Evolutionary conservation across 768 basidiomycete species (phyloP).

Genomic region (Boletus huronensis): DNA sequence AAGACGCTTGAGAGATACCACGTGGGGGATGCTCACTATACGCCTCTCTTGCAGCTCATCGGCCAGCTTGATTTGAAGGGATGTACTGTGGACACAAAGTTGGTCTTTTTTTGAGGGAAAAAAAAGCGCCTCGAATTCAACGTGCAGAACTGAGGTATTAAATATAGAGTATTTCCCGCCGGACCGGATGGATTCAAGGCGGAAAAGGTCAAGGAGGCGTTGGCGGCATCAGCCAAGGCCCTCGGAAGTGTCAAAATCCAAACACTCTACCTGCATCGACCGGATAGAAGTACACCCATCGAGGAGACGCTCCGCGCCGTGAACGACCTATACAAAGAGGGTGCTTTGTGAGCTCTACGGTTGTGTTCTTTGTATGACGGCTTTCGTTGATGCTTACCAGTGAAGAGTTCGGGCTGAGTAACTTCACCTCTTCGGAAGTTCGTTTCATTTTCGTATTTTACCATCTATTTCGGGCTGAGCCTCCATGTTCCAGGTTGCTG

Average conservation of each 20-base stretch:
- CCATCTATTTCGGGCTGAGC: neutral
- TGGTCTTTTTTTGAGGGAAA: neutral
- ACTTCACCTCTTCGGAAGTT: slow-evolving; percentile 32
- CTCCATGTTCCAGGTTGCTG: slow-evolving; percentile 35
- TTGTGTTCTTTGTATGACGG: neutral
- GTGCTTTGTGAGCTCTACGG: slow-evolving; percentile 39
- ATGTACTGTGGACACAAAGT: slow-evolving; percentile 22
- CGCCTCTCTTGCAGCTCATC: slow-evolving; percentile 6
- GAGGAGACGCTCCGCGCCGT: slow-evolving; percentile 45
- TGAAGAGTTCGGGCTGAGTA: slow-evolving; percentile 14
- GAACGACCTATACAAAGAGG: slow-evolving; percentile 48
- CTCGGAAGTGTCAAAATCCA: slow-evolving; percentile 3
- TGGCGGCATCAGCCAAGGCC: neutral
- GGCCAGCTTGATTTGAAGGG: slow-evolving; percentile 13
- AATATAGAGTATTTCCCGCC: slow-evolving; percentile 34
- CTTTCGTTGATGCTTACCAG: neutral
- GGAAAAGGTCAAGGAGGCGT: neutral
- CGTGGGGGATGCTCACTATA: neutral
- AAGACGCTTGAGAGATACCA: too few relatives aligned
- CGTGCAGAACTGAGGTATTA: neutral
- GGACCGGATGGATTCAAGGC: neutral
- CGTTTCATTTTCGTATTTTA: neutral
- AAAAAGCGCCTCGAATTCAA: neutral
- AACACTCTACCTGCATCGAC: slow-evolving; percentile 27
- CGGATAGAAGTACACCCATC: slow-evolving; percentile 43